Evolutionary conservation across 257 asterid genomes (phyloP).

Genomic region (Nicotiana paniculata): DNA sequence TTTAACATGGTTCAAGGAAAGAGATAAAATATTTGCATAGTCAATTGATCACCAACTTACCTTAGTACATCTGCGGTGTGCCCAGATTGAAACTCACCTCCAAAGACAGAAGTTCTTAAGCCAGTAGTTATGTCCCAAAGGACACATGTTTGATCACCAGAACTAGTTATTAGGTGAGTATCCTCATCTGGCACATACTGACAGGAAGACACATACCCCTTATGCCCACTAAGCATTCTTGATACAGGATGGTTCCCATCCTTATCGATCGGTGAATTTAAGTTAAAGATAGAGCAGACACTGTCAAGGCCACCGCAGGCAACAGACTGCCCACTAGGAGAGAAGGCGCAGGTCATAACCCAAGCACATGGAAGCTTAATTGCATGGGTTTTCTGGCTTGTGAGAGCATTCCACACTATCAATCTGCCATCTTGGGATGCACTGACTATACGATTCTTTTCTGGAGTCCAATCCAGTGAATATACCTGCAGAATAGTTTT

Average conservation of each 20-base stretch:
- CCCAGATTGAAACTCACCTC: constrained; percentile 98
- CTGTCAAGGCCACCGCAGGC: constrained; percentile 99
- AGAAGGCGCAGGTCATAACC: constrained; percentile 99
- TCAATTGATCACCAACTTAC: constrained; percentile 26
- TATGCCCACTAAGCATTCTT: constrained; percentile 85
- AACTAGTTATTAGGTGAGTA: constrained; percentile 78
- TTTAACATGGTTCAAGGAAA: not conserved
- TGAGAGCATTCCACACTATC: constrained; percentile 97
- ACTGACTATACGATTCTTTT: constrained; percentile 90
- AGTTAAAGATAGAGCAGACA: constrained; percentile 85
- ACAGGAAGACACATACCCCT: constrained; percentile 92
- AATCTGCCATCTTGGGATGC: constrained; percentile 98
- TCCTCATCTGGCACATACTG: constrained; percentile 96
- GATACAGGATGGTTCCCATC: constrained; percentile 84
- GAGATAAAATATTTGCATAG: not conserved
- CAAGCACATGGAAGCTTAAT: constrained; percentile 95
- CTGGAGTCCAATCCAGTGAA: constrained; percentile 97
- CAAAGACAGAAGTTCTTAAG: constrained; percentile 83
- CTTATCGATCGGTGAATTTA: constrained; percentile 72
- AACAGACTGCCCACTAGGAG: constrained; percentile 87
- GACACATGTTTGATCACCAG: constrained; percentile 95
- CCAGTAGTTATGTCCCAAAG: constrained; percentile 98
- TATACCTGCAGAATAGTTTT: constrained; percentile 50
- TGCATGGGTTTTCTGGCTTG: constrained; percentile 96
- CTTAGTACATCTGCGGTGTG: constrained; percentile 85